Percentiles rank a stretch among this genome's conserved stretches.
Evolutionary conservation across 192 early-diverging fungal species (phyloP).

Genomic region (Chytriomyces hyalinus): DNA sequence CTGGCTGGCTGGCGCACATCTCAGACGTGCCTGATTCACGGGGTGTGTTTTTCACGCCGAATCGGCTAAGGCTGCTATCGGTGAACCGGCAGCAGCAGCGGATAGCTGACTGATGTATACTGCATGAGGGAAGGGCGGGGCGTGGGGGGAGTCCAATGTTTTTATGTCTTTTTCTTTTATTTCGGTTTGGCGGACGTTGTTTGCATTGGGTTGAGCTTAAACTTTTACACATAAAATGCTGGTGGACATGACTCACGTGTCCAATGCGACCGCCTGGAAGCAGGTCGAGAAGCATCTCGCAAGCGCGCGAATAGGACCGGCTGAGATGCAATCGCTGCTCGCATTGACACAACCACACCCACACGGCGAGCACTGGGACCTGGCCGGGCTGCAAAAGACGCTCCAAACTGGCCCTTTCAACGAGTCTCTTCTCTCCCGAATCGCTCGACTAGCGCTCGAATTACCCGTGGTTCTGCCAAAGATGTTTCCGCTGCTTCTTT

Average conservation of each 20-base stretch:
- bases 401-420: conserved; percentile 6
- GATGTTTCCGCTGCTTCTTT: conserved; percentile 43
- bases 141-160: neutral
- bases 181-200: neutral
- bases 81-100: neutral
- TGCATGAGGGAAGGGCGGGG: neutral
- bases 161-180: neutral
- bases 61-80: neutral
- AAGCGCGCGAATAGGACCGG: no score
- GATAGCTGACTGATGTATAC: neutral
- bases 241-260: neutral
- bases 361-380: conserved; percentile 25
- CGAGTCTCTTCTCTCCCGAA: conserved; percentile 36
- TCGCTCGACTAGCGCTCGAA: conserved; percentile 43
- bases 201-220: neutral
- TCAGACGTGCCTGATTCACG: neutral
- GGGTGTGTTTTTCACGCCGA: conserved; percentile 9
- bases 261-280: conserved; percentile 19
- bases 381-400: conserved; percentile 32
- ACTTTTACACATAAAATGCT: neutral
- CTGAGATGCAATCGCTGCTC: no score
- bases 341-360: no score
- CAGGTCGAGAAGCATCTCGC: neutral
- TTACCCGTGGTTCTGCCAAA: conserved; percentile 18
- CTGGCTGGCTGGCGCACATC: neutral